Conservation (phyloP, 2,329 filamentous ascomycete species). For the Pestalotiopsis sp. region DNA sequence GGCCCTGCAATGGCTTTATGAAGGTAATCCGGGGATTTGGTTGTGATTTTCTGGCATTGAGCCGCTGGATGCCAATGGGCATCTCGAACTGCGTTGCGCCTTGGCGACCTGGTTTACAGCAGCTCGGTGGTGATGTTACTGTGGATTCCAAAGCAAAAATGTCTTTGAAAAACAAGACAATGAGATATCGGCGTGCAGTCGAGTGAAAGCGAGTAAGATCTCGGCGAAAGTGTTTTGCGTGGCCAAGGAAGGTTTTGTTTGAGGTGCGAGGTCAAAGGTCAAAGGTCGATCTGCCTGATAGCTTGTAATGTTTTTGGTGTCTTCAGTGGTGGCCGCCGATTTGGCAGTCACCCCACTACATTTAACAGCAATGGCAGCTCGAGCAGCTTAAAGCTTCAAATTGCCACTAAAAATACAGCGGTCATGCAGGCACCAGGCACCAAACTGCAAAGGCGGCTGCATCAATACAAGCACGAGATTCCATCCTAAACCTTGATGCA, state of each 20-base stretch:
- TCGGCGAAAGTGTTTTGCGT: background rate
- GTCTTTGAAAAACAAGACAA: background rate
- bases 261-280: background rate
- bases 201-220: background rate
- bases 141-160: background rate
- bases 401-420: background rate
- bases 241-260: background rate
- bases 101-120: no score
- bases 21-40: conserved; percentile 82
- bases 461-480: no score
- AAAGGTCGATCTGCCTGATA: background rate
- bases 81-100: conserved; percentile 46
- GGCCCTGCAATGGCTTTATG: conserved; percentile 76
- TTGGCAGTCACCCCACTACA: background rate
- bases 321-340: background rate
- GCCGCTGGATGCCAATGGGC: conserved; percentile 77
- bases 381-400: background rate
- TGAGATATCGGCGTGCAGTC: background rate
- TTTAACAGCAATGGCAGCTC: background rate
- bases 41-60: conserved; percentile 75
- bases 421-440: no score
- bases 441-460: no score
- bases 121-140: no score
- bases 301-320: background rate
- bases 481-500: no score